Evolutionary conservation across 345 rosid genomes (phyloP), one percentile per base, ranked within the genome.

Genomic region (Arabis hirsuta): DNA sequence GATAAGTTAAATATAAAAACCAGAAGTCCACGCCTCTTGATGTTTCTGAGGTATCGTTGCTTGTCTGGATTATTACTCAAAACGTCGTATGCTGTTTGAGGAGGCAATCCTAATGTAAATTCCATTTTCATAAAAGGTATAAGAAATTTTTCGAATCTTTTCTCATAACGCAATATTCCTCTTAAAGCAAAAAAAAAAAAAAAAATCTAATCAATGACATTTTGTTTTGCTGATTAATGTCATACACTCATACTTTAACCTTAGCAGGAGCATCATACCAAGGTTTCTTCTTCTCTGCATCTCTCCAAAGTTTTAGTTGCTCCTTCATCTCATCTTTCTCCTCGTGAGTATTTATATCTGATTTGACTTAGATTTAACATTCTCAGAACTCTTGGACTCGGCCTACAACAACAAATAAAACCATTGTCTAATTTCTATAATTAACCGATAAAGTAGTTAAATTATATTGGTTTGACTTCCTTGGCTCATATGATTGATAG

Each of bases 301-400:
- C 89, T 79, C 82, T 88, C 97, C 97, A 91, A 68, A 74, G 71
- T 61, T 78, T 84, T 66, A 89, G 26, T 52, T 69, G 47, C 27
- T 84, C 87, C 65, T 76, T 81, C 73, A 84, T 84, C 44, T 82
- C 74, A 81, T 82, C 80, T n/a, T 39, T 59, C 7, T 45, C 27
- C 3, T 45, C 31, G 22, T 55, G 36, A 45, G 12, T 38, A 14
- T 56, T 14, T 16, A 1, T 63, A 42, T 63, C 56, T 36, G 57
- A 10, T 31, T 3, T 45, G 65, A 47, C 9, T 82, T 76, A 41
- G 38, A 20, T 62, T 65, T 78, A 62, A 62, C 74, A 64, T 79
- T 80, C 27, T 54, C 72, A 43, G 83, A 78, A 71, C 54, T 86
- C 65, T 73, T 81, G 62, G 85, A 73, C 69, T 76, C 91, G 6